Evolutionary conservation across 2,329 filamentous ascomycete species (phyloP).

Genomic region (Lecanicillium sp.): DNA sequence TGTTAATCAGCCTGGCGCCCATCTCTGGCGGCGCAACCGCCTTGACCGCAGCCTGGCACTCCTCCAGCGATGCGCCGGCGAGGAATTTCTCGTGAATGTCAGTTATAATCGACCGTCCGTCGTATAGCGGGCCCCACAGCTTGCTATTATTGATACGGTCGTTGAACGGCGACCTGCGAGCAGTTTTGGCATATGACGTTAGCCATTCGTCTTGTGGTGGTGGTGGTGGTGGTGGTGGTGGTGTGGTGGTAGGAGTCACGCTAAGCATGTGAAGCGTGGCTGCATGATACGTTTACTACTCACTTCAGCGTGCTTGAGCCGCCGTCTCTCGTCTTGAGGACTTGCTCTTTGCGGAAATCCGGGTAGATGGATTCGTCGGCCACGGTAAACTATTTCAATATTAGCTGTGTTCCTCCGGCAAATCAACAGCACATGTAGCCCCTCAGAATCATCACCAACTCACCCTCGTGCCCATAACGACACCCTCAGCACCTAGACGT

Average conservation of each 20-base stretch:
- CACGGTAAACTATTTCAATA: constrained; percentile 29
- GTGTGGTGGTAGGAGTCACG: too few relatives aligned
- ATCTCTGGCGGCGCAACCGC: constrained; percentile 27
- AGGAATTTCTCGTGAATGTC: constrained; percentile 31
- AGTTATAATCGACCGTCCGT: constrained; percentile 33
- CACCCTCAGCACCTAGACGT: constrained; percentile 31
- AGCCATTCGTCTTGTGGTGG: not conserved
- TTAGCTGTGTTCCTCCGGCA: not conserved
- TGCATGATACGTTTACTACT: not conserved
- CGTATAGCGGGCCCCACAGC: constrained; percentile 34
- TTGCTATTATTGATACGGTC: constrained; percentile 28
- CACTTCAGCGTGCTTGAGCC: constrained; percentile 38
- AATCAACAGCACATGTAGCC: too few relatives aligned
- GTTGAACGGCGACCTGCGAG: constrained; percentile 29
- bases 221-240: not conserved
- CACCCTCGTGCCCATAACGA: constrained; percentile 35
- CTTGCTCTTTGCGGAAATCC: constrained; percentile 28
- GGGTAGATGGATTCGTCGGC: constrained; percentile 34
- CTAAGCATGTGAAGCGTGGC: not conserved
- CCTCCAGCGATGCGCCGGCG: constrained; percentile 30
- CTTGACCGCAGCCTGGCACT: constrained; percentile 30
- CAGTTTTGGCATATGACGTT: not conserved
- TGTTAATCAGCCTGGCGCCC: constrained; percentile 22
- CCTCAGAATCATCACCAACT: too few relatives aligned
- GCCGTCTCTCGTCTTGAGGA: constrained; percentile 34